Conservation (phyloP, 1,139 yeast genomes). For the Geotrichum fermentans region DNA sequence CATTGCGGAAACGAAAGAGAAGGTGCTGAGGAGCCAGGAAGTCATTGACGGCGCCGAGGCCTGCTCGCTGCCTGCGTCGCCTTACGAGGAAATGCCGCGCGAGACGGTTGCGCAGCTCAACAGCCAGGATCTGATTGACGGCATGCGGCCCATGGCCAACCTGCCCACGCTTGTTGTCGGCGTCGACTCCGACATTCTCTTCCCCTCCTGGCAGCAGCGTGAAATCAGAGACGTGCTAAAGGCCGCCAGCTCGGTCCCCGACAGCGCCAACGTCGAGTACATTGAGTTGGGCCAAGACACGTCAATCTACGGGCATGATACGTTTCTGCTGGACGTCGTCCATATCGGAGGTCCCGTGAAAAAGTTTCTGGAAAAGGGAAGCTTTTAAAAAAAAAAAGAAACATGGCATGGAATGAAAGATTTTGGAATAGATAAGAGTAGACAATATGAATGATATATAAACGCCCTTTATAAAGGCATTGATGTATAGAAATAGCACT, state of each 20-base stretch:
- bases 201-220: slow-evolving; percentile 92
- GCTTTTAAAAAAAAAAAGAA: too few relatives aligned
- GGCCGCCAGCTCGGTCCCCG: slow-evolving; percentile 26
- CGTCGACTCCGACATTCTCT: slow-evolving; percentile 83
- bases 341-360: slow-evolving; percentile 76
- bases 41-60: slow-evolving; percentile 3
- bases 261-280: slow-evolving; percentile 39
- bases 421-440: neutral
- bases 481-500: neutral
- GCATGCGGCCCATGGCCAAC: slow-evolving; percentile 58
- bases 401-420: too few relatives aligned
- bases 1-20: neutral
- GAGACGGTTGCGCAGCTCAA: slow-evolving; percentile 24
- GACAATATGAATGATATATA: neutral
- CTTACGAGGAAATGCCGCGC: slow-evolving; percentile 50
- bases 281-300: slow-evolving; percentile 70
- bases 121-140: slow-evolving; percentile 52
- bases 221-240: slow-evolving; percentile 65
- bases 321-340: slow-evolving; percentile 71
- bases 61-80: slow-evolving; percentile 48
- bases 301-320: slow-evolving; percentile 85
- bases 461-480: neutral
- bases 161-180: slow-evolving; percentile 76
- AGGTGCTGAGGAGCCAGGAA: neutral
- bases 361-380: slow-evolving; percentile 46